These are phyloP conservation scores for Annulohypoxylon maeteangense DNA, from an alignment of 495 filamentous ascomycete species.

Conservation along the genomic window DNA sequence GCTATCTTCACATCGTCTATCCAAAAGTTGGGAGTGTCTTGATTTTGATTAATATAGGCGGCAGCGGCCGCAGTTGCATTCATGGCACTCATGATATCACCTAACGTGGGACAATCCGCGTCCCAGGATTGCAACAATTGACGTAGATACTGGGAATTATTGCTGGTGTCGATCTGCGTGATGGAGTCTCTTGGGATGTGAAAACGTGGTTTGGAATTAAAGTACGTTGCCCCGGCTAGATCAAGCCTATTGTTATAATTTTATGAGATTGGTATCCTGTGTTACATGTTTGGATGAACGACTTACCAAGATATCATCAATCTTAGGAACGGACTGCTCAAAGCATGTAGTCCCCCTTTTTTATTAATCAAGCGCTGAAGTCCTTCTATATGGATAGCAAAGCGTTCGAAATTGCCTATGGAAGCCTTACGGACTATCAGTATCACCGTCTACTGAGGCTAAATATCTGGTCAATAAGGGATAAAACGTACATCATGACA, in stretches of 20 bases:
- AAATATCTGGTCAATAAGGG: neutral
- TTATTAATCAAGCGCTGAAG: slow-evolving; percentile 40
- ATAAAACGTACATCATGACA: slow-evolving; percentile 43
- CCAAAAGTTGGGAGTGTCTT: slow-evolving; percentile 26
- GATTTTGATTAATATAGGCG: slow-evolving; percentile 38
- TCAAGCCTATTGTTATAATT: slow-evolving; percentile 29
- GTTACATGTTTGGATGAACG: neutral
- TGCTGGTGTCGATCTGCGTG: slow-evolving; percentile 23
- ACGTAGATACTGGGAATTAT: slow-evolving; percentile 28
- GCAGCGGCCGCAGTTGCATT: slow-evolving; percentile 39
- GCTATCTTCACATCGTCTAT: slow-evolving; percentile 37
- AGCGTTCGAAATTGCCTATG: slow-evolving; percentile 42
- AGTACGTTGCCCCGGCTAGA: slow-evolving; percentile 39
- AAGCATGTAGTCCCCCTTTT: slow-evolving; percentile 33
- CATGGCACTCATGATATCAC: slow-evolving; percentile 41
- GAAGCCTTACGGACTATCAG: slow-evolving; percentile 32
- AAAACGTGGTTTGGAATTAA: slow-evolving; percentile 38
- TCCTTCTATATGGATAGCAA: slow-evolving; percentile 37
- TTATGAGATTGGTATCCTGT: neutral
- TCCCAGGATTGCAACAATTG: slow-evolving; percentile 36
- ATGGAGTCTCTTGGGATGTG: slow-evolving; percentile 27
- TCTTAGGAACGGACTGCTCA: slow-evolving; percentile 38
- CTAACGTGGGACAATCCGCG: slow-evolving; percentile 33
- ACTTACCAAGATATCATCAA: slow-evolving; percentile 46
- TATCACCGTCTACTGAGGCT: neutral